These are phyloP conservation scores for Fraxinus latifolia DNA, from an alignment of 305 asterid species.

Conservation along the genomic window DNA sequence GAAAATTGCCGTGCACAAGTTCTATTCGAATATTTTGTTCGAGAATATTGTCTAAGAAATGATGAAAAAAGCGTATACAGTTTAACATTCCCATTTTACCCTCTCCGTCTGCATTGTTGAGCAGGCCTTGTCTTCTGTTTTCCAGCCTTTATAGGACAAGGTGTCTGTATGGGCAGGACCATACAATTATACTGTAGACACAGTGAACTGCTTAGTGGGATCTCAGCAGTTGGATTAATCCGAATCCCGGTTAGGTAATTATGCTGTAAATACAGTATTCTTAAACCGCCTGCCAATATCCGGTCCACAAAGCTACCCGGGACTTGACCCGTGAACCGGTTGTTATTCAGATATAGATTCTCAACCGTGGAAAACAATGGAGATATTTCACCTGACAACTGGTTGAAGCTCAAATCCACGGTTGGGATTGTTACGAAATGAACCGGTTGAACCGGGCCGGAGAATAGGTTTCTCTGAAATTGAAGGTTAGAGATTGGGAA, in stretches of 20 bases:
- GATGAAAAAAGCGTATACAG: not conserved
- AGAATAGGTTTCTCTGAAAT: conserved; percentile 67
- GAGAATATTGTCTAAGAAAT: not conserved
- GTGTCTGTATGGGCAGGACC: conserved; percentile 77
- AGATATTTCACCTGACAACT: conserved; percentile 62
- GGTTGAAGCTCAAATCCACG: conserved; percentile 81
- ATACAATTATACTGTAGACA: conserved; percentile 93
- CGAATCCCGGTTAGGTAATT: conserved; percentile 77
- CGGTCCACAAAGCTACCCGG: conserved; percentile 77
- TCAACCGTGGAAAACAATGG: conserved; percentile 68
- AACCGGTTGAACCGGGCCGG: conserved; percentile 56
- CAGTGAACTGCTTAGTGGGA: conserved; percentile 67
- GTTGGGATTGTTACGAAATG: conserved; percentile 50
- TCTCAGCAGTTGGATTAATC: conserved; percentile 73
- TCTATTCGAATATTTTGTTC: not conserved
- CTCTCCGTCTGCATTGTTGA: conserved; percentile 66
- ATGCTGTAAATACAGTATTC: conserved; percentile 69
- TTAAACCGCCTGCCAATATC: conserved; percentile 52
- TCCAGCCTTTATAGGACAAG: conserved; percentile 87
- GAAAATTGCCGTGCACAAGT: not conserved
- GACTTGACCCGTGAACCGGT: conserved; percentile 87
- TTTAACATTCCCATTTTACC: conserved; percentile 39
- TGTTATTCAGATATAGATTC: conserved; percentile 69
- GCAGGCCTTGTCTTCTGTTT: conserved; percentile 81
- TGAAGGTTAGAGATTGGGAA: conserved; percentile 73